Evolutionary conservation across 306 rosid species (phyloP), one percentile per base, ranked within the genome.

Genomic region (Luffa acutangula): DNA sequence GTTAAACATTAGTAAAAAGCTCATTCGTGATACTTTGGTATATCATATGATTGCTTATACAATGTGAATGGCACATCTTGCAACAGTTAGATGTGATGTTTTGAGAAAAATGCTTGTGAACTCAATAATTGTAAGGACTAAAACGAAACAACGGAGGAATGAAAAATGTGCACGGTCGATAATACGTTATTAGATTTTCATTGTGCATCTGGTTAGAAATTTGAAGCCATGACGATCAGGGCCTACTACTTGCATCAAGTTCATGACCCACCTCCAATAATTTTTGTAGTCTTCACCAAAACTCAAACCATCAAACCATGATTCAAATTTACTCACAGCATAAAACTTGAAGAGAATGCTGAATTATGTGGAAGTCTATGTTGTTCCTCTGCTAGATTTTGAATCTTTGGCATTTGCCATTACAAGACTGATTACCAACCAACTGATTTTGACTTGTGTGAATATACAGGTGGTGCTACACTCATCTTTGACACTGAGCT

Each of bases 401-500:
- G 54, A 45, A 66, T 41, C n/a, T 65, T 17, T 65, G 25, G 48
- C 48, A 65, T 65, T 34, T 65, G 12, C 3, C 25, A 2, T 8
- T 46, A 14, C 5, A 65, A 18, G 72, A 65, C 45, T 14, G 72
- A 37, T n/a, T 21, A 58, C 36, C 64, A 58, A 41, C 2, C 58
- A 80, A 46, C 9, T 51, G 53, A 57, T 76, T 17, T 31, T 42
- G 41, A 17, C 51, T 43, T 45, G 7, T 57, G 43, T 15, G 41
- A 34, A 34, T 73, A 69, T 78, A 39, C 91, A 95, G 98, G 99
- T 80, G 99, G 97, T 45, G 99, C 97, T 33, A 93, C 99, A 6
- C 91, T 95, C 11, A 81, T 95, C 67, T 95, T 95, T 62, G 97
- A 95, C 82, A 95, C 99, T 0, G 98, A 95, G 92, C 96, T 95